Evolutionary conservation across 2,329 filamentous ascomycete genomes (phyloP), one percentile per base, ranked within the genome.

Genomic region (Fusarium xylarioides): DNA sequence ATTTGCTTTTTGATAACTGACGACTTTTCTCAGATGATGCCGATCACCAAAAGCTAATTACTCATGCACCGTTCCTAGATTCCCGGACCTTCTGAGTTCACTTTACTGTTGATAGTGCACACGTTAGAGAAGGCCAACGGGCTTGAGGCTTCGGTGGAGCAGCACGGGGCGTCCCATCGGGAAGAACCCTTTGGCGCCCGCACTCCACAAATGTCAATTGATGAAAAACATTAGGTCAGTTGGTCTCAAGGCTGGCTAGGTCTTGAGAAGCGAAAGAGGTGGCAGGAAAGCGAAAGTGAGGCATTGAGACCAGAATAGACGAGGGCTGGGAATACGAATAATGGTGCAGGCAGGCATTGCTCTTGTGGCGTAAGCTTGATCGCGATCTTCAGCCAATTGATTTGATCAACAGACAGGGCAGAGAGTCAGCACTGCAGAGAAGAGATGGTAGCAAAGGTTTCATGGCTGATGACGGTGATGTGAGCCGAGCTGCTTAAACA

Each of bases 111-210:
- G 63, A 62, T 28, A 57, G 68, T 59, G 59, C 62, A 54, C 67
- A 72, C 63, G 62, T 69, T 69, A 64, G 40, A 75, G 57, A 73
- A 42, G 53, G 40, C 34, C 56, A 71, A 72, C 55, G 49, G 61
- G 62, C 64, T 74, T 54, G n/a, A 76, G 60, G 65, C 64, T 71
- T 55, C 23, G 34, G 76, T 73, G 76, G 77, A 72, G 66, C 50
- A 64, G 32, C 66, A 68, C 70, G 73, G 74, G 66, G 75, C 69
- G 69, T 76, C 71, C 76, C 75, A 76, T 75, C 76, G 77, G 77
- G 76, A 76, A 60, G 74, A 78, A 70, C 75, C 77, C 74, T 78
- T 70, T 67, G 65, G 59, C 73, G 58, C 53, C 59, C 73, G 65
- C 46, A 73, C 75, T 75, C 75, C 75, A 77, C 74, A 75, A 62